phyloP scores from a whole-genome alignment of 495 filamentous ascomycete genomes.

The Evernia prunastri region DNA sequence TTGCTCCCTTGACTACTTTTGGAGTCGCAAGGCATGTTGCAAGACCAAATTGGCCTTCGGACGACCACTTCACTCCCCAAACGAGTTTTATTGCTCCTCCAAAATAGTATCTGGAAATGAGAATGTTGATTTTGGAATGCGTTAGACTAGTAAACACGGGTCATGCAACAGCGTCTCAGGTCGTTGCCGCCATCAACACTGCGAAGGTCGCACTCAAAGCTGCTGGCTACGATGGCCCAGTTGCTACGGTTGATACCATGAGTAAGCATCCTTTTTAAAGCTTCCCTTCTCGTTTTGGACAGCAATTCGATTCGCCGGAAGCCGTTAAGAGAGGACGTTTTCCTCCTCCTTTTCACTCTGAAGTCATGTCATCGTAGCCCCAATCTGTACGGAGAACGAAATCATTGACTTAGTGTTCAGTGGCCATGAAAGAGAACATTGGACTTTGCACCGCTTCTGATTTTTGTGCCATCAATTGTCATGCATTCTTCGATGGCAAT shows the following conservation, averaged over 20 bases:
- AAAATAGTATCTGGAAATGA: too few relatives aligned
- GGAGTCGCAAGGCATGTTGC: not conserved
- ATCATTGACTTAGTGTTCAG: not conserved
- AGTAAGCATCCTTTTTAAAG: constrained; percentile 14
- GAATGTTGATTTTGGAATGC: constrained; percentile 26
- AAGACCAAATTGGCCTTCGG: too few relatives aligned
- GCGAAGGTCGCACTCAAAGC: constrained; percentile 52
- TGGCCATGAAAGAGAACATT: constrained; percentile 57
- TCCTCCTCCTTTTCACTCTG: not conserved
- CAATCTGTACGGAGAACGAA: not conserved
- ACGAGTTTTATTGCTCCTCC: not conserved
- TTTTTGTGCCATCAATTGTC: constrained; percentile 73
- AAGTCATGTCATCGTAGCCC: not conserved
- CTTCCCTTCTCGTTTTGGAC: not conserved
- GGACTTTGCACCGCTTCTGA: constrained; percentile 66
- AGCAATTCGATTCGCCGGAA: not conserved
- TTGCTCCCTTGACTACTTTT: too few relatives aligned
- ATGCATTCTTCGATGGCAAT: constrained; percentile 74
- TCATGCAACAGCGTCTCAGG: constrained; percentile 42
- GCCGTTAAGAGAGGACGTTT: not conserved
- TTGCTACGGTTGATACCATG: constrained; percentile 77
- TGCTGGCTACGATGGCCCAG: constrained; percentile 63
- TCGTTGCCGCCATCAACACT: constrained; percentile 47
- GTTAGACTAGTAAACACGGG: constrained; percentile 73
- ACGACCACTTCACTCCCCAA: not conserved